Base-by-base conservation (phyloP, 352 stramenopile genomes). In the Sclerospora graminicola region DNA sequence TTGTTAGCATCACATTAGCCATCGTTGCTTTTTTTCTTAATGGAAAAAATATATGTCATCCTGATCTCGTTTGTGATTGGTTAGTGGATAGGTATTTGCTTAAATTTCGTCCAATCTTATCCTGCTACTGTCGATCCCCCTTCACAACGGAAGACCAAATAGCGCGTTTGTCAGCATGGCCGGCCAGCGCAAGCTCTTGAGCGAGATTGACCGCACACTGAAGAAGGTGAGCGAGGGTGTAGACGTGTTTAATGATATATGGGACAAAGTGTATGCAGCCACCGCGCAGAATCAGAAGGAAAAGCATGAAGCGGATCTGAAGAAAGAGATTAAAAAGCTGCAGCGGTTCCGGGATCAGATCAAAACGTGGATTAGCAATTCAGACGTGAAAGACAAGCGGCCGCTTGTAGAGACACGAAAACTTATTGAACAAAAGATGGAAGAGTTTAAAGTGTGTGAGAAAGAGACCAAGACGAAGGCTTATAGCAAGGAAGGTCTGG, bases 311-410 rank as follows among this genome's bases (percentile, higher is more conserved):
- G 81, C 89, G 27, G 96, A 99, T 61, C 67, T 99, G 44, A 99
- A 99, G 68, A 99, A 99, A 54, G 96, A 99, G 80, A 99, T 99
- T 59, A 99, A 99, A 73, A 99, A 99, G 69, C 77, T 99, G 29
- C 96, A 99, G 81, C 80, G 94, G 31, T 88, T 94, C 57, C 89
- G 96, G 16, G 96, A 99, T 71, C 95, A 98, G 71, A 98, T 99
- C 64, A 99, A 99, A 71, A 97, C 87, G 48, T 99, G 96, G 96
- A 97, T 98, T 50, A 70, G 82, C 44, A 97, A 92, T 45, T 93
- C 82, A 34, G 96, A 99, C 49, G 94, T 99, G 43, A 98, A 98
- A 66, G 95, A 99, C 70, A 99, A 99, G 63, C 69, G 73, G 20
- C 73, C 79, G 38, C 57, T 95, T 8, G 67, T 81, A 28, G 78